Evolutionary conservation across 1,284 basidiomycete genomes (phyloP).

Genomic region (Boletus semigastroideus): DNA sequence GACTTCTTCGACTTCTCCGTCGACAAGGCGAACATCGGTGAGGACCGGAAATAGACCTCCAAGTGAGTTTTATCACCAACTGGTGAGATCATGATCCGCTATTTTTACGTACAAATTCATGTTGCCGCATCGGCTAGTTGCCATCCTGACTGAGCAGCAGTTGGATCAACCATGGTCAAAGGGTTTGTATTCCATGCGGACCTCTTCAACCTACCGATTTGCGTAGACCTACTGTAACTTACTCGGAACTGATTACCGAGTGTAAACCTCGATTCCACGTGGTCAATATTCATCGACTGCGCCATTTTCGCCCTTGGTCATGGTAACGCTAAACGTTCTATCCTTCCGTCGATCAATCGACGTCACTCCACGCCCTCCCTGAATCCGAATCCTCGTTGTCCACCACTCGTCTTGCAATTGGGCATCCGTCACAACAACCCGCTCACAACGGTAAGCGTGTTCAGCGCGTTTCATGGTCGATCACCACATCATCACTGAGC

Average conservation of each 20-base stretch:
- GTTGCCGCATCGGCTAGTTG: background rate
- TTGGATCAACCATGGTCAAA: background rate
- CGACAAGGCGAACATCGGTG: background rate
- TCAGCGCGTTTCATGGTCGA: background rate
- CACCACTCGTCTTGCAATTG: background rate
- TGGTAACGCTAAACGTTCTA: background rate
- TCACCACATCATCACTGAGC: background rate
- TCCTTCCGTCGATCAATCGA: constrained; percentile 1
- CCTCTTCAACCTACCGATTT: background rate
- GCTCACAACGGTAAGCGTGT: background rate
- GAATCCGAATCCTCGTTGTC: constrained; percentile 11
- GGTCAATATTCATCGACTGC: background rate
- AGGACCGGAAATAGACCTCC: background rate
- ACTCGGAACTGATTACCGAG: background rate
- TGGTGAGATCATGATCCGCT: constrained; percentile 14
- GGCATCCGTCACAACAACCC: background rate
- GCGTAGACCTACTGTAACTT: too few species aligned
- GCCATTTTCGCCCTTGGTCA: constrained; percentile 10
- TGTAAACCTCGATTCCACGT: background rate
- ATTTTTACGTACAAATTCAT: background rate
- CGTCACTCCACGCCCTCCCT: background rate
- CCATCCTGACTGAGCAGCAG: background rate
- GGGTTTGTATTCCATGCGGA: background rate
- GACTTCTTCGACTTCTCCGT: background rate
- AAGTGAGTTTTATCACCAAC: background rate